phyloP scores from a whole-genome alignment of 345 rosid species.

The Salix arbutifolia region DNA sequence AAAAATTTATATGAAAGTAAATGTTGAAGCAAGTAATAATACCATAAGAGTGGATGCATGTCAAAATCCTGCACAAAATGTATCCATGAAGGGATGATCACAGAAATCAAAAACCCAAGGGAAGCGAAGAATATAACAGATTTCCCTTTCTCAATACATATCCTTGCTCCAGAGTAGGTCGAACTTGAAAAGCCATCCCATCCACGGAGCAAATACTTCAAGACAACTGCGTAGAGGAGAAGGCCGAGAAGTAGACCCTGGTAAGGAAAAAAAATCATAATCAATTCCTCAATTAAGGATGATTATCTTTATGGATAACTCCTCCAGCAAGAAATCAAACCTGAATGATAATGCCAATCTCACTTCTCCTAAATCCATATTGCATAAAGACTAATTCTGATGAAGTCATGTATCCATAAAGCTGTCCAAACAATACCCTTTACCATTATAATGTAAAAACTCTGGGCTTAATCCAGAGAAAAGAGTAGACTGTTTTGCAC shows the following conservation, averaged over 20 bases:
- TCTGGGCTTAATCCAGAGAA: constrained; percentile 10
- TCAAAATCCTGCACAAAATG: constrained; percentile 69
- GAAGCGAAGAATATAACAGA: constrained; percentile 56
- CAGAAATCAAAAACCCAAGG: constrained; percentile 41
- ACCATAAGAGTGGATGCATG: constrained; percentile 81
- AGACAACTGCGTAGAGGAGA: constrained; percentile 59
- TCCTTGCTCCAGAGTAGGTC: constrained; percentile 26
- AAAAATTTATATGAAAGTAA: background rate
- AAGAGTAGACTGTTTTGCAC: constrained; percentile 4
- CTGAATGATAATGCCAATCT: constrained; percentile 76
- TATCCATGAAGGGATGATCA: constrained; percentile 77
- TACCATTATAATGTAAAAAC: constrained; percentile 13
- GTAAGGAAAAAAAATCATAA: constrained; percentile 14
- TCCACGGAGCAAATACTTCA: constrained; percentile 42
- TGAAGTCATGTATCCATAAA: constrained; percentile 37
- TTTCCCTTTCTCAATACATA: constrained; percentile 36
- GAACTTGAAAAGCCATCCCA: constrained; percentile 24
- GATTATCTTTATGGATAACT: background rate
- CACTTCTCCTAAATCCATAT: constrained; percentile 63
- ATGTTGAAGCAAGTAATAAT: constrained; percentile 14
- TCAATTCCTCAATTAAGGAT: constrained; percentile 1
- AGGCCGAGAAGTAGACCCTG: constrained; percentile 85
- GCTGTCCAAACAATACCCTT: constrained; percentile 38
- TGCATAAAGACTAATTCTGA: constrained; percentile 42
- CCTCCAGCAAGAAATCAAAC: constrained; percentile 24